Evolutionary conservation across 2,329 filamentous ascomycete species (phyloP), one percentile per base, ranked within the genome.

Genomic region (Colletotrichum sp.): DNA sequence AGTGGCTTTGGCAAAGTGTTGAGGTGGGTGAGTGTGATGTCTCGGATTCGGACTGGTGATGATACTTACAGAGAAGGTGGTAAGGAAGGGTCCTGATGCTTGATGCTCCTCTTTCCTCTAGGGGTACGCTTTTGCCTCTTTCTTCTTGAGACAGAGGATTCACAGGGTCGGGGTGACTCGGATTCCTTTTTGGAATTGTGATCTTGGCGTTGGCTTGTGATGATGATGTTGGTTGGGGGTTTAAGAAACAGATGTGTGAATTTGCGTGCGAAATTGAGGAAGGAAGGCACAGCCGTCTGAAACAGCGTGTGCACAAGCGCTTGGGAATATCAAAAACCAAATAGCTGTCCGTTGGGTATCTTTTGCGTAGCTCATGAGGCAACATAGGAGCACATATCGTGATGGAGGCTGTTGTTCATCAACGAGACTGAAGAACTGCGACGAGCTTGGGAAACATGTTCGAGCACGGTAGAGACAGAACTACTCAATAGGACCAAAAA

Each of bases 341-440:
- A 22, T 49, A 11, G n/a, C 44, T 49, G n/a, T 13, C 4, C n/a
- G 44, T 49, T 22, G 0, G 19, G 0, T 49, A 22, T 49, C 6
- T 22, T 49, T 2, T 0, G 1, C 19, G 3, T 4, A 49, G n/a
- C 11, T 3, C 19, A 22, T 22, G n/a, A 22, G 0, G 44, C n/a
- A 22, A 22, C n/a, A 22, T 6, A 13, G n/a, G 44, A 2, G 2
- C 44, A 0, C 11, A 22, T 13, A 49, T 49, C 11, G 0, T 49
- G 44, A 49, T 13, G n/a, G 13, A 49, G 25, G 25, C 25, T 22
- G 44, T n/a, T 13, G 44, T 49, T 22, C 44, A 12, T 0, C 44
- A 49, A 3, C 11, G 11, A 22, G 44, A 13, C n/a, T 2, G 11
- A 5, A 3, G 3, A 49, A 49, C 44, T 49, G 44, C 3, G n/a